Evolutionary conservation across 192 early-diverging fungal genomes (phyloP), one percentile per base, ranked within the genome.

Genomic region (Dissophora ornata): DNA sequence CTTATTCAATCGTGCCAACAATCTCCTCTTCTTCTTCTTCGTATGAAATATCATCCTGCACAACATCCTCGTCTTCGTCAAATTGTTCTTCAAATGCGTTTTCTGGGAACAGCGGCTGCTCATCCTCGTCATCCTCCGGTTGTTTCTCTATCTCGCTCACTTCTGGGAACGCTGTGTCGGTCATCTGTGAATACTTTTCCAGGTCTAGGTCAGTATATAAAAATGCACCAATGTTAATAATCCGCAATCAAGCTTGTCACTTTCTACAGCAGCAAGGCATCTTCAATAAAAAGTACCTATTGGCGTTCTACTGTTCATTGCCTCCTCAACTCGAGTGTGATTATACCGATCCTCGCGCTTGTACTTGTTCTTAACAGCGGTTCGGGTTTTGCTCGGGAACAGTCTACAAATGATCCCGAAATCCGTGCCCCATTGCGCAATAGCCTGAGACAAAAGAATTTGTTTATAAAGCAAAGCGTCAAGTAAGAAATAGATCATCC

Each of bases 381-480:
- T 54, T n/a, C 81, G 69, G 9, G 68, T 68, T 40, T 82, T 82
- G 25, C 38, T 57, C 15, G 58, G 55, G 46, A 82, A 82, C 30
- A 71, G 22, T 57, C 59, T 60, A 15, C 61, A 67, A 15, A 82
- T 82, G 24, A 82, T 82, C 4, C 71, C 77, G 54, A 82, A 82
- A 50, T 82, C 81, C 15, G 81, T 82, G n/a, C 81, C 81, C 81
- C 81, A 82, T 55, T 70, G 75, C 28, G 81, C 65, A 4, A 82
- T 34, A 15, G 69, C 77, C 81, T 82, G 57, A 34, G 15, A 25
- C 29, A 21, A 53, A 38, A 5, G 36, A 38, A 9, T 38, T 5
- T 12, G 12, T 38, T 38, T 38, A 38, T 38, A 38, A 38, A 12
- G n/a, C n/a, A n/a, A n/a, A n/a, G n/a, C n/a, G n/a, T n/a, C n/a